Evolutionary conservation across 192 early-diverging fungal species (phyloP), one percentile per base, ranked within the genome.

Genomic region (Coemansia sp.): DNA sequence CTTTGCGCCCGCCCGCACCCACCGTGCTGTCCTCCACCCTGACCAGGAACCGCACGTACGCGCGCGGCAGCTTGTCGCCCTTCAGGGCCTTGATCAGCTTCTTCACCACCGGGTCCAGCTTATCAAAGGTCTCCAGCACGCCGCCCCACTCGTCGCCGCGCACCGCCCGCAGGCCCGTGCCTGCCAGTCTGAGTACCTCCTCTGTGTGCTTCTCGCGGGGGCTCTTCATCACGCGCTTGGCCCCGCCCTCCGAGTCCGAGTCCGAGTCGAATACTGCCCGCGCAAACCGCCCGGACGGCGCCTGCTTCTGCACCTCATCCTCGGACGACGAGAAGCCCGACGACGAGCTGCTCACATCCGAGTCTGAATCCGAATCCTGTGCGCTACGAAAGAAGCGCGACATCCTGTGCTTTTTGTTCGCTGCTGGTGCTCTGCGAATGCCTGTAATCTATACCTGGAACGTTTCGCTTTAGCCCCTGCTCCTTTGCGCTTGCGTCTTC

Each of bases 111-210:
- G 77, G 82, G 60, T 79, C 82, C 20, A 94, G 77, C 63, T 89
- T 90, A 46, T 94, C 91, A 65, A 92, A 95, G 77, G 92, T 87
- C 81, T 64, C 38, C 8, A 48, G 26, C 21, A 56, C 47, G 4
- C 39, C 57, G n/a, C 58, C 51, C 93, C 93, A 98, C 65, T 94
- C 89, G 63, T 90, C 86, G 46, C 87, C 90, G 62, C 93, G 90
- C 61, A 79, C 60, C 2, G 80, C 82, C 54, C 87, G 88, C 33
- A 85, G 73, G 36, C 93, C 76, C 5, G 76, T 60, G 47, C 79
- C 79, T 37, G 82, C 76, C 35, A 81, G 61, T 21, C 44, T 54
- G 32, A 86, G 75, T 66, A 95, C 76, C 62, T 96, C 91, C 14
- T 95, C 86, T 41, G 82, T 76, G 32, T 87, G 82, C 80, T 94